A percentile compares a stretch with the other conserved stretches of the same genome.
Conservation (phyloP, 768 basidiomycete genomes). For the Suillus spraguei region DNA sequence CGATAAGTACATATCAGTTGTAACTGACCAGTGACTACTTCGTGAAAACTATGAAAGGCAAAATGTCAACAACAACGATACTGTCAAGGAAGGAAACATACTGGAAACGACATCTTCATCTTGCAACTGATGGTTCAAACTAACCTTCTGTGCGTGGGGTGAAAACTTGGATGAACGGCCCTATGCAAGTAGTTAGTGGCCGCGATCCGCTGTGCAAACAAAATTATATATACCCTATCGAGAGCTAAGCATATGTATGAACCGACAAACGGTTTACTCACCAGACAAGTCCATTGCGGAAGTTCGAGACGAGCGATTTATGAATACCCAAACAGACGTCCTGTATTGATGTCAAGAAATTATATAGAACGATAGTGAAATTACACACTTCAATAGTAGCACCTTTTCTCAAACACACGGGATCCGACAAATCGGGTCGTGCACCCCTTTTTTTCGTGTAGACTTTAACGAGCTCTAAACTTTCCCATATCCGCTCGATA, state of each 20-base stretch:
- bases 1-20: not conserved
- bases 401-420: constrained; percentile 87
- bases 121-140: constrained; percentile 78
- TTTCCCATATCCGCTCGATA: constrained; percentile 78
- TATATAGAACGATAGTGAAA: not conserved
- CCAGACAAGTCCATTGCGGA: constrained; percentile 96
- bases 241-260: not conserved
- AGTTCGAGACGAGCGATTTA: constrained; percentile 85
- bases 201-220: constrained; percentile 1
- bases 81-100: constrained; percentile 41
- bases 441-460: constrained; percentile 98
- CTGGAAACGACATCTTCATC: constrained; percentile 92
- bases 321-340: constrained; percentile 93
- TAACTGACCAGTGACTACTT: constrained; percentile 5
- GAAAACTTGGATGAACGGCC: constrained; percentile 94
- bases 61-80: not conserved
- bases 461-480: constrained; percentile 82
- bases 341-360: constrained; percentile 34
- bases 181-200: constrained; percentile 38
- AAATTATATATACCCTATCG: constrained; percentile 10
- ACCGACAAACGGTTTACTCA: constrained; percentile 36
- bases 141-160: constrained; percentile 94
- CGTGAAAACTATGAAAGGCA: constrained; percentile 1
- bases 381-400: constrained; percentile 83
- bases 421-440: constrained; percentile 89